Conservation (phyloP, 1,139 yeast genomes). For the Lodderomyces metapsilosis region DNA sequence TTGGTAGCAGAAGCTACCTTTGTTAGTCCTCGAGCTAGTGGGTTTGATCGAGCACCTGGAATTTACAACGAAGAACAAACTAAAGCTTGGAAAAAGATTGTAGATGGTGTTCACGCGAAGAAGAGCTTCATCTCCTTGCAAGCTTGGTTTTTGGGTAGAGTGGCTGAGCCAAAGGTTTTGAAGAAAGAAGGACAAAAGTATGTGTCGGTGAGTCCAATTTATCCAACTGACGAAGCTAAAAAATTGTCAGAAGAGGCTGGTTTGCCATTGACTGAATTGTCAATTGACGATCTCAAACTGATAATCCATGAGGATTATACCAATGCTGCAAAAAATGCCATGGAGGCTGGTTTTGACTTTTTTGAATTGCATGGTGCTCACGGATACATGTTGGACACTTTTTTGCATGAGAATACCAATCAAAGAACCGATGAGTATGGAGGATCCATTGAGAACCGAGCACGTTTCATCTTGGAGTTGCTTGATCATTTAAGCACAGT, state of each 20-base stretch:
- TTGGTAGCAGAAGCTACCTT: conserved; percentile 40
- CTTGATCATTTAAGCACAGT: conserved; percentile 51
- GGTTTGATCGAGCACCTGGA: conserved; percentile 52
- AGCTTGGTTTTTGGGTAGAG: conserved; percentile 62
- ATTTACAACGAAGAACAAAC: conserved; percentile 48
- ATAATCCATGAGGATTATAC: conserved; percentile 33
- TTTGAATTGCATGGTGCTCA: conserved; percentile 69
- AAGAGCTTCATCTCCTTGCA: conserved; percentile 53
- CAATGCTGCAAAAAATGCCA: conserved; percentile 46
- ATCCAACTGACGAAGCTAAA: conserved; percentile 19
- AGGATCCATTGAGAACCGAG: conserved; percentile 61
- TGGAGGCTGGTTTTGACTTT: conserved; percentile 65
- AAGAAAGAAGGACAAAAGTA: conserved; percentile 30
- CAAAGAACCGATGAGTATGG: conserved; percentile 56
- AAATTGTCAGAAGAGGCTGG: conserved; percentile 29
- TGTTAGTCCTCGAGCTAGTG: conserved; percentile 31
- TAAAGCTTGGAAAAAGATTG: conserved; percentile 49
- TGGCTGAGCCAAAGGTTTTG: conserved; percentile 41
- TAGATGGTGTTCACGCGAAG: conserved; percentile 51
- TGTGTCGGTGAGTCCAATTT: conserved; percentile 26
- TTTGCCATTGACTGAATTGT: conserved; percentile 35
- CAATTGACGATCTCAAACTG: conserved; percentile 44
- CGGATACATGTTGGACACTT: conserved; percentile 66
- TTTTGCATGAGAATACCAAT: conserved; percentile 47
- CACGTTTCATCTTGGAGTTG: conserved; percentile 56